These are phyloP conservation scores for Anisodus acutangulus DNA, from an alignment of 257 asterid species.

Conservation along the genomic window DNA sequence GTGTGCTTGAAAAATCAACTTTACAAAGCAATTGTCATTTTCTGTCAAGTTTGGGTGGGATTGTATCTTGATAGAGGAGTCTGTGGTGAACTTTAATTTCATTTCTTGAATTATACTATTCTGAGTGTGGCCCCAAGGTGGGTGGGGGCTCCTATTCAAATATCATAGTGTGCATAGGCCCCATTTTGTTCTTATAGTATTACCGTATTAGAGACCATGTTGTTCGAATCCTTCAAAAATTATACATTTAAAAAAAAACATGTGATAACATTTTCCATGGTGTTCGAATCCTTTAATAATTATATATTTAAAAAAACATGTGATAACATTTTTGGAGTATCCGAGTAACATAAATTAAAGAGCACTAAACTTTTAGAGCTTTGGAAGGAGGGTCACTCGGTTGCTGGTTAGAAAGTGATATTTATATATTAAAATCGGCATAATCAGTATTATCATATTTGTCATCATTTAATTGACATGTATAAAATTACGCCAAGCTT, in stretches of 20 bases:
- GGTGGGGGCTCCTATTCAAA: background rate
- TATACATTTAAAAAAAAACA: too few relatives aligned
- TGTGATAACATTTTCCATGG: background rate
- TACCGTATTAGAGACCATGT: background rate
- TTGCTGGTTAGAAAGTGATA: too few relatives aligned
- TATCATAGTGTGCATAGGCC: conserved; percentile 25
- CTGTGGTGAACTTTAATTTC: conserved; percentile 50
- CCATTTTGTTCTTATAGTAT: background rate
- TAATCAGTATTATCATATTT: too few relatives aligned
- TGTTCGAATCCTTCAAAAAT: background rate
- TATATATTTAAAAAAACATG: background rate
- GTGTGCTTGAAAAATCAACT: conserved; percentile 34
- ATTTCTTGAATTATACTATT: conserved; percentile 15
- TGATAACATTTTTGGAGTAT: background rate
- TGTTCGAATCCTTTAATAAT: background rate
- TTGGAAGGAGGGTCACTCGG: too few relatives aligned
- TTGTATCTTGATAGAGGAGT: conserved; percentile 42
- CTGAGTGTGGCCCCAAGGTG: background rate
- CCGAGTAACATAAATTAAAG: too few relatives aligned
- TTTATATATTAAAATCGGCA: too few relatives aligned
- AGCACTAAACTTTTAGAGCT: background rate
- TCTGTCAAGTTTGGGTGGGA: conserved; percentile 31
- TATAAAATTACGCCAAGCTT: too few relatives aligned
- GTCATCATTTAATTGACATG: too few relatives aligned
- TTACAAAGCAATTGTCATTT: conserved; percentile 30